These are phyloP conservation scores for Picea sitchensis DNA, from an alignment of 75 land plant species.

Conservation along the genomic window DNA sequence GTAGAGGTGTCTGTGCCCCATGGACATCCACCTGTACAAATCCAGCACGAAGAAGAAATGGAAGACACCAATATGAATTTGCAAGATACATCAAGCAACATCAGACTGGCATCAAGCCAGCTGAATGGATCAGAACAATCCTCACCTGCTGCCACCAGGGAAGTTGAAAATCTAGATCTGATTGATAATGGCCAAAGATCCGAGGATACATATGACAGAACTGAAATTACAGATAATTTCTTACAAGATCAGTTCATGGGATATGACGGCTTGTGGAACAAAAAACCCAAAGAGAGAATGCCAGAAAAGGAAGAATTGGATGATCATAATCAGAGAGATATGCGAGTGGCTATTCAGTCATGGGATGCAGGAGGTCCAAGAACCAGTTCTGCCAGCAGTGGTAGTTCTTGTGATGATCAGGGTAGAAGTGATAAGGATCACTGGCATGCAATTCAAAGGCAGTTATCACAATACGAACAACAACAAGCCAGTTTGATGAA, in stretches of 20 bases:
- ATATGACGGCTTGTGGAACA: constrained; percentile 14
- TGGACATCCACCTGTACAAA: constrained; percentile 28
- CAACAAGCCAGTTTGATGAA: constrained; percentile 83
- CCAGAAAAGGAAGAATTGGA: constrained; percentile 27
- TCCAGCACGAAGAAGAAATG: constrained; percentile 34
- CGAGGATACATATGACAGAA: constrained; percentile 6
- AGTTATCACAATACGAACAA: constrained; percentile 69
- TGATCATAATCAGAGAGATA: constrained; percentile 38
- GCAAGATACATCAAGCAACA: constrained; percentile 11
- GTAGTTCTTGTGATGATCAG: constrained; percentile 42
- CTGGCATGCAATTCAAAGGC: constrained; percentile 79
- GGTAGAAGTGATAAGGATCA: constrained; percentile 43
- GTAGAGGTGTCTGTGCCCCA: constrained; percentile 45
- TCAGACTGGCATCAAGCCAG: neutral
- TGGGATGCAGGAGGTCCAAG: constrained; percentile 5
- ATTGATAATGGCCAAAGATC: constrained; percentile 10
- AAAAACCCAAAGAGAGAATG: constrained; percentile 21
- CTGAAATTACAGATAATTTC: constrained; percentile 12
- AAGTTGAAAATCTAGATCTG: neutral
- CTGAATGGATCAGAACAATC: neutral
- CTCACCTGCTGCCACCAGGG: neutral
- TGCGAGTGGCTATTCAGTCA: constrained; percentile 12
- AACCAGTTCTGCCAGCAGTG: constrained; percentile 31
- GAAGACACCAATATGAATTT: constrained; percentile 18
- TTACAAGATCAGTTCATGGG: constrained; percentile 19